Evolutionary conservation across 2,329 filamentous ascomycete species (phyloP).

Genomic region (Scytalidium sp.): DNA sequence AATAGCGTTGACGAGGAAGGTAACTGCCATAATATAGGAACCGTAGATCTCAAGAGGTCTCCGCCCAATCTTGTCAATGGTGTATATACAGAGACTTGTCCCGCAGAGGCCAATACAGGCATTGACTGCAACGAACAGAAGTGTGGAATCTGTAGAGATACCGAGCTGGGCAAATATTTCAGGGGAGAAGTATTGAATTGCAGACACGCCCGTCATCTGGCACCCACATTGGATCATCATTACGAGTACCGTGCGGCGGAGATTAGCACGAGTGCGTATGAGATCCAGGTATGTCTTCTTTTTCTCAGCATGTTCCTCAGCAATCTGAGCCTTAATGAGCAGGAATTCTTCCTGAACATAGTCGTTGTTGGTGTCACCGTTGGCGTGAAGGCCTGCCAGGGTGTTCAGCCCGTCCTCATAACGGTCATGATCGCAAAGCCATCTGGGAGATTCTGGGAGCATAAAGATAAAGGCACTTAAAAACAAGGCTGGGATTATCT

Average conservation of each 20-base stretch:
- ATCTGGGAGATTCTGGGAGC: conserved; percentile 69
- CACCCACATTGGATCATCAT: conserved; percentile 66
- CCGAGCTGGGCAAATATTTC: conserved; percentile 61
- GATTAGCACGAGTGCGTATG: conserved; percentile 61
- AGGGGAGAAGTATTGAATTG: conserved; percentile 74
- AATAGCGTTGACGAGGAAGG: conserved; percentile 64
- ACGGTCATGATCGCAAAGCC: conserved; percentile 69
- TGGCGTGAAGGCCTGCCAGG: conserved; percentile 65
- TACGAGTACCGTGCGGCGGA: conserved; percentile 69
- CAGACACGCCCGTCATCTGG: conserved; percentile 74
- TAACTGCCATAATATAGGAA: conserved; percentile 66
- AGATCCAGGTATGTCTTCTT: conserved; percentile 70
- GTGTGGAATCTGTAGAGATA: conserved; percentile 60
- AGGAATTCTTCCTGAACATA: conserved; percentile 73
- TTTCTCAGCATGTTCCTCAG: conserved; percentile 63
- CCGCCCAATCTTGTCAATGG: conserved; percentile 67
- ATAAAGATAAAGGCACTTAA: conserved; percentile 62
- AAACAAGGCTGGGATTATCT: conserved; percentile 64
- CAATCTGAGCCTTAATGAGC: conserved; percentile 66
- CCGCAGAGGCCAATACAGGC: conserved; percentile 67
- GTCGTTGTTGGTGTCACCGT: conserved; percentile 61
- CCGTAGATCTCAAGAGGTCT: conserved; percentile 68
- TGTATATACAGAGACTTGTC: conserved; percentile 64
- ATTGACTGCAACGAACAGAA: conserved; percentile 75
- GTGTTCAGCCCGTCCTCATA: conserved; percentile 61